Evolutionary conservation across 2,329 filamentous ascomycete species (phyloP).

Genomic region (Verticillium isaacii): DNA sequence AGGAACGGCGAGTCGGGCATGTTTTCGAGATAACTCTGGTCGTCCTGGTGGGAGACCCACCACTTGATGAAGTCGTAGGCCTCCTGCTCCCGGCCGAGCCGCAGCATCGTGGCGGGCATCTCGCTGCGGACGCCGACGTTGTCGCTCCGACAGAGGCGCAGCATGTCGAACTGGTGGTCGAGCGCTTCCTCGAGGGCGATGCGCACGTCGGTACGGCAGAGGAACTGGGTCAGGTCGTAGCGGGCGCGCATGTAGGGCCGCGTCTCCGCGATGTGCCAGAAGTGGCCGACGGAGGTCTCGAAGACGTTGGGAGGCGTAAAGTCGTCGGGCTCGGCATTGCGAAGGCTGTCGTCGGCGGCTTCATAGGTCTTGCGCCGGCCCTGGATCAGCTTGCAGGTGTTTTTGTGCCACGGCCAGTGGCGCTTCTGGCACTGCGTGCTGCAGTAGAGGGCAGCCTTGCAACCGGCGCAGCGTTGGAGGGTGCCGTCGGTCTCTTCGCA

Average conservation of each 20-base stretch:
- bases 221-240: not conserved
- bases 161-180: conserved; percentile 35
- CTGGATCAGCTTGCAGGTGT: conserved; percentile 30
- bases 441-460: conserved; percentile 40
- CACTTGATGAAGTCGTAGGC: conserved; percentile 39
- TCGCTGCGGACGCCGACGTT: conserved; percentile 36
- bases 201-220: conserved; percentile 8
- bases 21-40: conserved; percentile 15
- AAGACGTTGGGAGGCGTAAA: conserved; percentile 27
- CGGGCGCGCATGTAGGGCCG: conserved; percentile 38
- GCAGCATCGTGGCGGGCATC: conserved; percentile 36
- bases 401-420: conserved; percentile 32
- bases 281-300: conserved; percentile 30
- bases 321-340: conserved; percentile 20
- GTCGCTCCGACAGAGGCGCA: conserved; percentile 38
- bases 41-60: conserved; percentile 15
- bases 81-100: conserved; percentile 44
- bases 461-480: conserved; percentile 34
- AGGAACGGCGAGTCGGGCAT: conserved; percentile 13
- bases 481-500: conserved; percentile 8
- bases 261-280: conserved; percentile 35
- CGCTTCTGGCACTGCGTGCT: conserved; percentile 33
- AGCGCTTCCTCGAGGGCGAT: conserved; percentile 30
- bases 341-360: conserved; percentile 31
- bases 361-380: conserved; percentile 21